Base-by-base conservation (phyloP, 345 rosid genomes). In the Aethionema arabicum region DNA sequence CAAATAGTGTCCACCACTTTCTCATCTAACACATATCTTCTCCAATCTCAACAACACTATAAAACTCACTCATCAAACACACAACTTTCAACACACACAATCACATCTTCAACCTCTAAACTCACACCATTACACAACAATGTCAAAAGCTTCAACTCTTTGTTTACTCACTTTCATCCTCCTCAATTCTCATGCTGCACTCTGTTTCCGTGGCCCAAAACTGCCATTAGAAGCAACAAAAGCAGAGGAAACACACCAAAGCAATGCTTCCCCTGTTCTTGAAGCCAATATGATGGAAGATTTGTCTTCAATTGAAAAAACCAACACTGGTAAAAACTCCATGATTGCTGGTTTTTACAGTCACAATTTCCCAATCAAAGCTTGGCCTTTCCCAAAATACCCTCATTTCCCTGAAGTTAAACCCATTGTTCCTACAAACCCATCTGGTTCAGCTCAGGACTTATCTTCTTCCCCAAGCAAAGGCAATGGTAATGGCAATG, bases 291-390 rank as follows among this genome's bases (percentile, higher is more conserved):
- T 52, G 11, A 59, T 37, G 12, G 62, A 59, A 52, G 67, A 21
- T 59, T 46, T 62, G 2, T 53, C 75, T 58, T 52, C 62, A 45
- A 59, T 65, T 40, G 38, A 3, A 33, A 59, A 32, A 52, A 60
- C 45, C 32, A 27, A 54, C 15, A 15, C 57, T 31, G 7, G 29
- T 29, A 73, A 73, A 32, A 73, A 73, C 48, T 56, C 76, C 33
- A 67, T 55, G 64, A n/a, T 73, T 27, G 63, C 55, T 61, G 73
- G 60, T 5, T 73, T 73, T 56, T 73, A 60, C 73, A 56, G 65
- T 40, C 72, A 53, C 42, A 56, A 3, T 59, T 67, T 67, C 48
- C 76, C 76, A 33, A 3, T 73, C 11, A 53, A 32, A 42, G 65
- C 59, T 0, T 73, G 68, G 76, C 65, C 72, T 61, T 61, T 33